Evolutionary conservation across 768 basidiomycete species (phyloP).

Genomic region (Sutorius australiensis): DNA sequence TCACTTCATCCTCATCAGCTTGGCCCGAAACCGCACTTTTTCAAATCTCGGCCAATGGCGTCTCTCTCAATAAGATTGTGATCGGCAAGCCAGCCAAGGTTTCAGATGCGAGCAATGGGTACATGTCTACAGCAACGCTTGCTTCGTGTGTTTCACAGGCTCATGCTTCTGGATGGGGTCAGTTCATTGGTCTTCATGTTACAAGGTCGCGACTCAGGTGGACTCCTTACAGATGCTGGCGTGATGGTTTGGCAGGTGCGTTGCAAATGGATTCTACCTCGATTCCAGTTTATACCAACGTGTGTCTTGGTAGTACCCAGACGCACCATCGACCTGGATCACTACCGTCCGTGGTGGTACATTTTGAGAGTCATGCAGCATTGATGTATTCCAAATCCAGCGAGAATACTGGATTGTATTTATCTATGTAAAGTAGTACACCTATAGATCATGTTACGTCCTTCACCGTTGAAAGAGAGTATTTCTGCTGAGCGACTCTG

Average conservation of each 20-base stretch:
- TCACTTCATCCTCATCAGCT: constrained; percentile 36
- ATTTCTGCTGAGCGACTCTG: background rate
- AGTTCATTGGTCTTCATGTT: background rate
- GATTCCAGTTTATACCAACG: background rate
- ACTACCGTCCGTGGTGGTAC: constrained; percentile 10
- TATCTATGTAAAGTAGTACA: background rate
- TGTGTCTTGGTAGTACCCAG: constrained; percentile 29
- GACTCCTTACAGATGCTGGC: constrained; percentile 31
- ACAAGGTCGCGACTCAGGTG: background rate
- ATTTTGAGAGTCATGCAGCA: background rate
- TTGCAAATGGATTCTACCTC: background rate
- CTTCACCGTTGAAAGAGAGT: background rate
- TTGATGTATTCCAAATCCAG: background rate
- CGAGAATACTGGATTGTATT: background rate
- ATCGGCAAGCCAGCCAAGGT: constrained; percentile 66
- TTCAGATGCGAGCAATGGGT: constrained; percentile 50
- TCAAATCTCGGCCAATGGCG: constrained; percentile 50
- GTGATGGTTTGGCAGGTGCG: constrained; percentile 40
- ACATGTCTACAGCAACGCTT: constrained; percentile 53
- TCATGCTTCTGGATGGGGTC: constrained; percentile 10
- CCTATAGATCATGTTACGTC: background rate
- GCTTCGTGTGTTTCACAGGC: constrained; percentile 59
- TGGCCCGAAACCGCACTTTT: constrained; percentile 44
- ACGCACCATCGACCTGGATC: constrained; percentile 38
- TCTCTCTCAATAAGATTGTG: constrained; percentile 62